Evolutionary conservation across 352 stramenopile genomes (phyloP), one percentile per base, ranked within the genome.

Genomic region (Thraustotheca clavata): DNA sequence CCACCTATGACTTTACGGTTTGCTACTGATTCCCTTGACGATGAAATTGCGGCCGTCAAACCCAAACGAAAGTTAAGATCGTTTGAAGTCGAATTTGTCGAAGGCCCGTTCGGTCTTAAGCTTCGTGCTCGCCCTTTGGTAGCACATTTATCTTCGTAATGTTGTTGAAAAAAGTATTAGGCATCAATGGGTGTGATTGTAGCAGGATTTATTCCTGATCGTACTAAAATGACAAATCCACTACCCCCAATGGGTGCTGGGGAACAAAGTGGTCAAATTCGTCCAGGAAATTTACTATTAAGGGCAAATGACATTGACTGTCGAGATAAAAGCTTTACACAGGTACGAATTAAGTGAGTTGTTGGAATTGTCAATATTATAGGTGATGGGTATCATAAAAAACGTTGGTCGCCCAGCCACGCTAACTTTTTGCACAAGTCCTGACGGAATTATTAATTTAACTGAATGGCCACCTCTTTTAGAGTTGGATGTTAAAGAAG

Each of bases 381-480:
- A 63, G 31, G 59, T 86, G 27, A 60, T 94, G 14, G 75, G 80
- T 14, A 77, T 80, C 22, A 70, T 75, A 12, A 94, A 76, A 39
- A 67, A 62, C 27, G 79, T 65, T 16, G 41, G 41, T 14, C 57
- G 84, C 1, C 84, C 84, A 38, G 78, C 76, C 34, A 87, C 76
- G 50, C 71, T 94, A 43, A 76, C 89, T 29, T 91, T 94, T 55
- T 82, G 78, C 0, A 72, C 75, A 3, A 94, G 79, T 60, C 84
- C 84, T 0, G 84, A 94, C 57, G 72, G 76, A 9, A 80, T 94
- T 47, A 77, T 94, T 43, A 88, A 79, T 60, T 62, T 94, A 33
- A 79, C 76, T 0, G 73, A 88, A 20, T 94, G 84, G 84, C 84
- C 84, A n/a, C 84, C 84, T 24, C 87, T 91, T 77, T 72, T 94